Evolutionary conservation across 441 rosid genomes (phyloP).

Genomic region (Populus hybrid): DNA sequence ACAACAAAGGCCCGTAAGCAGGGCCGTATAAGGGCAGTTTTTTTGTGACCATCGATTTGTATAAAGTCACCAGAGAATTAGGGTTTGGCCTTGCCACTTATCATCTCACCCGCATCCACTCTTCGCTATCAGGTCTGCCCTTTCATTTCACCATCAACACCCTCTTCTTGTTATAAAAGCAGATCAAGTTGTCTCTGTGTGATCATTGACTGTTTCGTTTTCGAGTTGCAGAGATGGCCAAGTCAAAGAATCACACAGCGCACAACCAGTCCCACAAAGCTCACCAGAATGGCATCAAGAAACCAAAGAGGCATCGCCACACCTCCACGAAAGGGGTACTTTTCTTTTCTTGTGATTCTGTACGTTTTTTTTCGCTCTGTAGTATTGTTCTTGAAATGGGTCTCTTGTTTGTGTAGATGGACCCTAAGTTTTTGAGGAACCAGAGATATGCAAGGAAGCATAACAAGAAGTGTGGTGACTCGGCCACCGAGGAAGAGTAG

Average conservation of each 20-base stretch:
- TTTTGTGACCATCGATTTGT: constrained; percentile 6
- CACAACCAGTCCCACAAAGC: constrained; percentile 97
- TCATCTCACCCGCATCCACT: background rate
- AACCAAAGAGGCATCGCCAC: constrained; percentile 90
- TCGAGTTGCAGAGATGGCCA: constrained; percentile 66
- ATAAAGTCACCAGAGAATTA: constrained; percentile 4
- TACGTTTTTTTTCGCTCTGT: background rate
- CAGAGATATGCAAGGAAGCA: constrained; percentile 99
- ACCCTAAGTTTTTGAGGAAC: constrained; percentile 96
- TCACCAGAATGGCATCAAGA: constrained; percentile 97
- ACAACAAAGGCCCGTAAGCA: background rate
- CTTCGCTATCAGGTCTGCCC: constrained; percentile 7
- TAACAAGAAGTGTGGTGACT: constrained; percentile 62
- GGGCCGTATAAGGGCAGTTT: constrained; percentile 10
- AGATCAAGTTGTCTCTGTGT: background rate
- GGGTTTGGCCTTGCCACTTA: constrained; percentile 5
- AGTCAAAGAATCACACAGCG: constrained; percentile 99
- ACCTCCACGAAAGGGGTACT: constrained; percentile 87
- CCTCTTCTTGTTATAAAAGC: background rate
- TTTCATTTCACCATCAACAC: background rate
- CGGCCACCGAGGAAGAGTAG: constrained; percentile 56
- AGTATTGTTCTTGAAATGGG: background rate
- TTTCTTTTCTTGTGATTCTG: background rate
- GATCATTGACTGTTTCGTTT: background rate
- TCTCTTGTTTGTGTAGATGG: constrained; percentile 53